A percentile compares a stretch with the other conserved stretches of the same genome.
These are phyloP conservation scores for Breviolum minutum DNA, from an alignment of 73 alveolate genomes.

Conservation along the genomic window DNA sequence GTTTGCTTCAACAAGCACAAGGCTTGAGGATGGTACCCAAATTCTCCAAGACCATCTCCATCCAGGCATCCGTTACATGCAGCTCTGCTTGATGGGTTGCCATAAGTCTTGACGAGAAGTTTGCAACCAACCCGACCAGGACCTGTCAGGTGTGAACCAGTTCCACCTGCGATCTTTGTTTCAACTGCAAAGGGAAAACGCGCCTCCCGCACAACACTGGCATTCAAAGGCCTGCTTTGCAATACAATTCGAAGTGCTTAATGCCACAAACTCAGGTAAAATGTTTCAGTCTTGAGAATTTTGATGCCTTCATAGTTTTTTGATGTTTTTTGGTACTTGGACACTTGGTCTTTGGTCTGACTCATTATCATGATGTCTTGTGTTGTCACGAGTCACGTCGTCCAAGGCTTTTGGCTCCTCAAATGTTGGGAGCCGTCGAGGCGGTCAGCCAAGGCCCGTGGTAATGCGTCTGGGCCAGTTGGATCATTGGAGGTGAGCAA, in stretches of 20 bases:
- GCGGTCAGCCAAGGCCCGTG: conserved; percentile 89
- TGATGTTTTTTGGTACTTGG: too few relatives aligned
- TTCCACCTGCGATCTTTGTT: too few relatives aligned
- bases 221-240: conserved; percentile 5
- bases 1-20: neutral
- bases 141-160: neutral
- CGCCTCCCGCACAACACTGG: conserved; percentile 34
- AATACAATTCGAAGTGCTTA: too few relatives aligned
- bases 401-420: neutral
- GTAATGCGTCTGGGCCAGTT: conserved; percentile 45
- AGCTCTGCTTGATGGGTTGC: neutral
- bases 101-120: conserved; percentile 22
- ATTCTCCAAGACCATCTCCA: conserved; percentile 35
- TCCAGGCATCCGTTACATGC: conserved; percentile 32
- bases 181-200: neutral
- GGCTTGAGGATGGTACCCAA: neutral
- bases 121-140: conserved; percentile 54
- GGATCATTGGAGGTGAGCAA: conserved; percentile 86
- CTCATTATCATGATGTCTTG: too few relatives aligned
- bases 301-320: too few relatives aligned
- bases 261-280: neutral
- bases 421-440: conserved; percentile 54
- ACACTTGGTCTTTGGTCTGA: too few relatives aligned
- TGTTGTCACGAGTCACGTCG: too few relatives aligned
- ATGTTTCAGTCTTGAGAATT: neutral